Conservation (phyloP, 176 grass and related monocot genomes). For the Eragrostis curvula region DNA sequence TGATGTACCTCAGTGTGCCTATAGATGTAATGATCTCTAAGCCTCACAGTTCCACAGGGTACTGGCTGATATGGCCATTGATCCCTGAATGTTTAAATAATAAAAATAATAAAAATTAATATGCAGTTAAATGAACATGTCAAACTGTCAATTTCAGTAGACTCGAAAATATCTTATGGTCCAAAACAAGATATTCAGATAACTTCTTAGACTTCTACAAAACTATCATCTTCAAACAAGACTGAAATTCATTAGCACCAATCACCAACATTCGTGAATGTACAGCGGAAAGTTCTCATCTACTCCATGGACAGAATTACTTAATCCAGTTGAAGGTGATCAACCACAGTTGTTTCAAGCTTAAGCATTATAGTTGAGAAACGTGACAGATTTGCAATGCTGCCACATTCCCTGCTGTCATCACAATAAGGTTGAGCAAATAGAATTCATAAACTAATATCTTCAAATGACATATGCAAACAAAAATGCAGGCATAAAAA, state of each 20-base stretch:
- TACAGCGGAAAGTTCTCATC: neutral
- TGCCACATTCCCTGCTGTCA: neutral
- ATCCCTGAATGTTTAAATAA: slow-evolving; percentile 52
- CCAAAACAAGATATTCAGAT: neutral
- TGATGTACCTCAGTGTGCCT: slow-evolving; percentile 63
- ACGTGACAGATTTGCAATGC: neutral
- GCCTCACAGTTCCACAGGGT: slow-evolving; percentile 45
- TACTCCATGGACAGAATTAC: slow-evolving; percentile 18
- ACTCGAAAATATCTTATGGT: neutral
- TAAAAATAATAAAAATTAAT: slow-evolving; percentile 26
- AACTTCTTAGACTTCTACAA: neutral
- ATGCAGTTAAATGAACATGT: neutral
- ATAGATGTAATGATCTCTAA: slow-evolving; percentile 66
- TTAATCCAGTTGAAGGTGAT: slow-evolving; percentile 6
- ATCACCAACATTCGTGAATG: neutral
- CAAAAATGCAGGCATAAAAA: slow-evolving; percentile 2
- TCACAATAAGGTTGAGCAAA: neutral
- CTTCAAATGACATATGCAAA: neutral
- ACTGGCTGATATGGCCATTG: slow-evolving; percentile 71
- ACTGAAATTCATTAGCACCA: neutral
- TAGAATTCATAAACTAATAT: neutral
- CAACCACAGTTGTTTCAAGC: neutral
- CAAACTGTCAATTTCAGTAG: neutral
- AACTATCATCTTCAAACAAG: neutral
- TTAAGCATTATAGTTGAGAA: slow-evolving; percentile 22